These are phyloP conservation scores for Corylus americana DNA, from an alignment of 306 rosid genomes.

Conservation along the genomic window DNA sequence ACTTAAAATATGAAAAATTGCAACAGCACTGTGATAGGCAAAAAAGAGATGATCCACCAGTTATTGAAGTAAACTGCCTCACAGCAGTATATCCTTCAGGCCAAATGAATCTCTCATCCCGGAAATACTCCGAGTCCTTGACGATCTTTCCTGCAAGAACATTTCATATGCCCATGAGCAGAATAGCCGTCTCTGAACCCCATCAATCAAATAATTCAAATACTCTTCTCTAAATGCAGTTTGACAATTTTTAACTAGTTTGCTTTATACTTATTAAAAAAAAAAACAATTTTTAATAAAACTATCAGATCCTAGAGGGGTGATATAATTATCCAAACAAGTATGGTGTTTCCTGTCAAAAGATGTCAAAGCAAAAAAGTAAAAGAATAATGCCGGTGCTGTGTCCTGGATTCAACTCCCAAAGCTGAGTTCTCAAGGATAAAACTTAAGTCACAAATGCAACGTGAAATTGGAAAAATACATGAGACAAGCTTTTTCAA, in stretches of 20 bases:
- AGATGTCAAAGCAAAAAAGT: not conserved
- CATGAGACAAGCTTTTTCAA: constrained; percentile 20
- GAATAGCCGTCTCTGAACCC: constrained; percentile 21
- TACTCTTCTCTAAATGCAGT: not conserved
- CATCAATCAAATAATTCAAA: constrained; percentile 26
- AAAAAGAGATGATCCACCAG: constrained; percentile 49
- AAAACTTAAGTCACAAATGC: not conserved
- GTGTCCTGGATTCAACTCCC: constrained; percentile 6
- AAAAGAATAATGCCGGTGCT: not conserved
- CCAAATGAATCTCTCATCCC: constrained; percentile 67
- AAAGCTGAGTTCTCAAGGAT: not conserved
- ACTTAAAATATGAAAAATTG: constrained; percentile 1
- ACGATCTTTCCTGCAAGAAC: constrained; percentile 73
- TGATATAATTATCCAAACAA: not conserved
- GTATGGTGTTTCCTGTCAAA: not conserved
- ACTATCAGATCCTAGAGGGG: not conserved
- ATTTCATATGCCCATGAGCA: constrained; percentile 19
- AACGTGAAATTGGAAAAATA: constrained; percentile 8
- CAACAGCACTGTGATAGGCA: constrained; percentile 1
- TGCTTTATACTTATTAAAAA: no score
- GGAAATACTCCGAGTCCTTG: constrained; percentile 64
- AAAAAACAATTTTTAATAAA: not conserved
- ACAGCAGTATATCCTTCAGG: constrained; percentile 95
- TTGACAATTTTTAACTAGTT: not conserved
- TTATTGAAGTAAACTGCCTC: constrained; percentile 78